Percentiles rank a stretch among this genome's conserved stretches.
Conservation (phyloP, 352 stramenopile genomes). For the Phytophthora vignae region DNA sequence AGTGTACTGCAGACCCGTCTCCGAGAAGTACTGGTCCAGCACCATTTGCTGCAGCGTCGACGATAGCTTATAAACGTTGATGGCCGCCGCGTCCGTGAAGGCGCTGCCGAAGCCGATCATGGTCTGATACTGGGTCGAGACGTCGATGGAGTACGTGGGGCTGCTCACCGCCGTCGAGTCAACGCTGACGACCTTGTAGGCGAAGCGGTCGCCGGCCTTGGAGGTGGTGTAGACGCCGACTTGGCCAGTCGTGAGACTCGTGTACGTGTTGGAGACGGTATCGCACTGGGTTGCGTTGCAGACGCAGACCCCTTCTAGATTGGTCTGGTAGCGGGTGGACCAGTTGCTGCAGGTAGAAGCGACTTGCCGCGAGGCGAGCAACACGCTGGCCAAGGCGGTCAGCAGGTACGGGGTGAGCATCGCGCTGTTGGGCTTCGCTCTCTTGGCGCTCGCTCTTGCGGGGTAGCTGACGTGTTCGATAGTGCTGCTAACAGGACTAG, state of each 20-base stretch:
- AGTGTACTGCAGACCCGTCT: constrained; percentile 81
- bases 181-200: constrained; percentile 44
- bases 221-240: constrained; percentile 57
- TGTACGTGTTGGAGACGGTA: constrained; percentile 58
- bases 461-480: too few relatives aligned
- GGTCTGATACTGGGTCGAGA: constrained; percentile 68
- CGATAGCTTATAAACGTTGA: constrained; percentile 83
- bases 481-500: too few relatives aligned
- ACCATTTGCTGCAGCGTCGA: constrained; percentile 65
- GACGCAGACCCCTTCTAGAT: constrained; percentile 59
- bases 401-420: too few relatives aligned
- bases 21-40: constrained; percentile 82
- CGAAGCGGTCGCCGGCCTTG: constrained; percentile 57
- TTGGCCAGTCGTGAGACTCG: constrained; percentile 42
- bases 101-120: constrained; percentile 90
- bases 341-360: constrained; percentile 48
- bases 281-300: constrained; percentile 65
- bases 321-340: constrained; percentile 53
- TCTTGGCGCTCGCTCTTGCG: too few relatives aligned
- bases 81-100: constrained; percentile 89
- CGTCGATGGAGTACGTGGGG: constrained; percentile 59
- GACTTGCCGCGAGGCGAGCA: not conserved
- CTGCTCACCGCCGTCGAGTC: constrained; percentile 30
- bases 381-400: too few relatives aligned
- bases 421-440: too few relatives aligned